A percentile compares a stretch with the other conserved stretches of the same genome.
Evolutionary conservation across 768 basidiomycete genomes (phyloP).

Genomic region (Rhodotorula paludigena): DNA sequence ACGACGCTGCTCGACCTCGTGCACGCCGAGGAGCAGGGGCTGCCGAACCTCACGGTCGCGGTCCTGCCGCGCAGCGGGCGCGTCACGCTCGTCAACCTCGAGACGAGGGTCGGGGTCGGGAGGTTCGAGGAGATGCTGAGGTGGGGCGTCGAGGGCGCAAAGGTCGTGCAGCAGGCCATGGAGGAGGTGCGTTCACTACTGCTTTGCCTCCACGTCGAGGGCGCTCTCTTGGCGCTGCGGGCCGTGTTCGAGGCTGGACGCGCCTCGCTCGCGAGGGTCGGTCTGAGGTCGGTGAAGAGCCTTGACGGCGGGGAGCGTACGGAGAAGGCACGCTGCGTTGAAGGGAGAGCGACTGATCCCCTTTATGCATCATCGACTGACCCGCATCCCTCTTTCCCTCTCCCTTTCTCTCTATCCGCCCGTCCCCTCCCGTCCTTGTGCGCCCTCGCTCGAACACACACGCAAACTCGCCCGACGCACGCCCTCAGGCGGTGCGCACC

Average conservation of each 20-base stretch:
- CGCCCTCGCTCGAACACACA: background rate
- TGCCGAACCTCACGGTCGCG: conserved; percentile 83
- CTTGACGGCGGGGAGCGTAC: no score
- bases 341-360: no score
- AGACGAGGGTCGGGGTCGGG: conserved; percentile 87
- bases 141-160: conserved; percentile 70
- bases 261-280: no score
- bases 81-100: conserved; percentile 85
- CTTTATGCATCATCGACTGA: no score
- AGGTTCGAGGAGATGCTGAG: conserved; percentile 83
- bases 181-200: conserved; percentile 18
- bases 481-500: conserved; percentile 4
- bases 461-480: background rate
- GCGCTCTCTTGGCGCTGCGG: background rate
- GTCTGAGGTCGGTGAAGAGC: no score
- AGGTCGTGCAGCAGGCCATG: conserved; percentile 79
- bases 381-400: background rate
- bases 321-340: no score
- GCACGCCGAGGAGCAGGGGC: conserved; percentile 79
- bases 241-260: no score
- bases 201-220: background rate
- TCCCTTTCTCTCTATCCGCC: background rate
- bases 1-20: conserved; percentile 81
- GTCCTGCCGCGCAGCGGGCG: conserved; percentile 64
- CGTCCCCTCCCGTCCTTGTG: background rate